Evolutionary conservation across 495 filamentous ascomycete genomes (phyloP).

Genomic region (Hypoxylon subgilvum): DNA sequence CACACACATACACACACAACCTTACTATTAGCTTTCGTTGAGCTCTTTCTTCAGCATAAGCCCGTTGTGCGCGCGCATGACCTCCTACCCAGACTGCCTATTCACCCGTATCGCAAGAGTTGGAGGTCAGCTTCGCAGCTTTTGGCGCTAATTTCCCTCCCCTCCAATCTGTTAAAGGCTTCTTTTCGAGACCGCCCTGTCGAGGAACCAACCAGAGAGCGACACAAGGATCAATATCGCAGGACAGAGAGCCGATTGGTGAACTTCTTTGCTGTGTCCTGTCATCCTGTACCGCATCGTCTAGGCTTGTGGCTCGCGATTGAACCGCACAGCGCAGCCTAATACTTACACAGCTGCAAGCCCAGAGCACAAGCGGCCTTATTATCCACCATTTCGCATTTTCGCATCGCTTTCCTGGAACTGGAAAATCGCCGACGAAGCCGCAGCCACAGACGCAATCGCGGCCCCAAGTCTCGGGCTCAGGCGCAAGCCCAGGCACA

Average conservation of each 20-base stretch:
- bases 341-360: neutral
- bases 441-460: slow-evolving; percentile 3
- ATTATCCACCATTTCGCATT: slow-evolving; percentile 30
- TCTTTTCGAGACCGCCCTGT: slow-evolving; percentile 18
- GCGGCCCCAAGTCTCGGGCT: slow-evolving; percentile 6
- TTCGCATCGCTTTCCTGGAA: slow-evolving; percentile 33
- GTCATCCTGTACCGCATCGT: slow-evolving; percentile 31
- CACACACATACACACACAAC: no score
- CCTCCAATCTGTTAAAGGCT: slow-evolving; percentile 26
- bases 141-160: slow-evolving; percentile 32
- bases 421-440: slow-evolving; percentile 32
- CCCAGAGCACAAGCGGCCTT: slow-evolving; percentile 10
- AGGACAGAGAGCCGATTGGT: slow-evolving; percentile 38
- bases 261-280: slow-evolving; percentile 15
- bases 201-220: slow-evolving; percentile 30
- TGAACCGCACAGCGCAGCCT: slow-evolving; percentile 10
- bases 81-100: slow-evolving; percentile 16
- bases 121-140: slow-evolving; percentile 36
- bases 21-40: no score
- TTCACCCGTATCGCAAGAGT: slow-evolving; percentile 26
- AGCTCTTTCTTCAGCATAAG: neutral
- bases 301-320: slow-evolving; percentile 31
- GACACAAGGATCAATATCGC: slow-evolving; percentile 37
- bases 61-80: slow-evolving; percentile 24
- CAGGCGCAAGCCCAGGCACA: neutral